phyloP scores from a whole-genome alignment of 345 rosid genomes.

The Eucalyptus sp. region DNA sequence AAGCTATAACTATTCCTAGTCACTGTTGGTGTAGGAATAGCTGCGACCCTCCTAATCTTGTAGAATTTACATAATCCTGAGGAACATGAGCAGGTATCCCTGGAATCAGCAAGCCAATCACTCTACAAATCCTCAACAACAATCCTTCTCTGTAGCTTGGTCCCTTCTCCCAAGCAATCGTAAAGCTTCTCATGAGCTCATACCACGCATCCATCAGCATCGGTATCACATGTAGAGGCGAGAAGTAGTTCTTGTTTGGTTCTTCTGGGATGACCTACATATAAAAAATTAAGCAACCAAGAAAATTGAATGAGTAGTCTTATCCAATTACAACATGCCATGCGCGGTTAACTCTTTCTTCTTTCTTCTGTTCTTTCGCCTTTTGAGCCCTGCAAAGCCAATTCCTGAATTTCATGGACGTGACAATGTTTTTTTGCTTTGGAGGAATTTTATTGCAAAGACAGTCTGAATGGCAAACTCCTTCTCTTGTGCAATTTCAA shows the following conservation, averaged over 20 bases:
- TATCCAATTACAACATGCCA: background rate
- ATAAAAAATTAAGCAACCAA: background rate
- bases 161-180: background rate
- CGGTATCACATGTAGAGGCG: slow-evolving; percentile 21
- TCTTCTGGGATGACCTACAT: slow-evolving; percentile 35
- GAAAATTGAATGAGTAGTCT: background rate
- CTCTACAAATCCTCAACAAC: background rate
- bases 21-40: background rate
- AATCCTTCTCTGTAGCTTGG: background rate
- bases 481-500: background rate
- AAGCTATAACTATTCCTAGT: background rate
- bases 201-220: slow-evolving; percentile 32
- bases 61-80: background rate
- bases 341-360: background rate
- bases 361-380: background rate
- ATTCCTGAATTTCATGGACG: background rate
- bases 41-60: background rate
- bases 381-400: background rate
- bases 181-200: slow-evolving; percentile 51
- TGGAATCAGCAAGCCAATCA: background rate
- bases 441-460: background rate
- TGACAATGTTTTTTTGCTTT: background rate
- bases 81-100: background rate
- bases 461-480: background rate
- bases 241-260: slow-evolving; percentile 68